Evolutionary conservation across 2,329 filamentous ascomycete species (phyloP), one percentile per base, ranked within the genome.

Genomic region (Cryphonectria parasitica): DNA sequence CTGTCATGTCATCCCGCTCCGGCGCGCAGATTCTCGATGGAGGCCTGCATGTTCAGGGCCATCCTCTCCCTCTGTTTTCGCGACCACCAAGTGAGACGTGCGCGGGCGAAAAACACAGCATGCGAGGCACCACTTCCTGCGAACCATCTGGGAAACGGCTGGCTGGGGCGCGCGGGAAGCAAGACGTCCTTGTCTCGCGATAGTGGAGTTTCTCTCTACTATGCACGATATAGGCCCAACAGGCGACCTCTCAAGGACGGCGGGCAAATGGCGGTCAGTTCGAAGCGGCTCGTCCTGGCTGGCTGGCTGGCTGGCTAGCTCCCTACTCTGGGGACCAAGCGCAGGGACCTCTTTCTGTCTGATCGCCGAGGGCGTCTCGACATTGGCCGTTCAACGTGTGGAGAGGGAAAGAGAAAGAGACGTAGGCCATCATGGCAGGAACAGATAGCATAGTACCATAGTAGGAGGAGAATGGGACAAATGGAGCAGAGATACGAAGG

Each of bases 181-280:
- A 22, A 54, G 49, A 39, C 34, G 49, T n/a, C 10, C 11, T 63
- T 34, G 64, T 65, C 64, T 69, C 67, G 64, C 52, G 60, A 65
- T 52, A 49, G 68, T 67, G 70, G 70, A 66, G 70, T 36, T 68
- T 8, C 17, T 49, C n/a, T 62, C 43, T 43, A 54, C 41, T n/a
- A 11, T 49, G 22, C 8, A n/a, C 45, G 10, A 22, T 11, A 49
- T 49, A 56, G 58, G 45, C 31, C 31, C 52, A 41, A 28, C 28
- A 31, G n/a, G 41, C 28, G 41, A 62, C 25, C 28, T 70, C 22
- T 49, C 22, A 49, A 49, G 56, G 68, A 56, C 25, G 54, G n/a
- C 56, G 68, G 65, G 36, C 63, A 72, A 70, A 70, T 69, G 68
- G 71, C 71, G 71, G 71, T 72, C 71, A 72, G 71, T 72, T 68